These are phyloP conservation scores for Isabelozyma heimii DNA, from an alignment of 805 yeast genomes.

Conservation along the genomic window DNA sequence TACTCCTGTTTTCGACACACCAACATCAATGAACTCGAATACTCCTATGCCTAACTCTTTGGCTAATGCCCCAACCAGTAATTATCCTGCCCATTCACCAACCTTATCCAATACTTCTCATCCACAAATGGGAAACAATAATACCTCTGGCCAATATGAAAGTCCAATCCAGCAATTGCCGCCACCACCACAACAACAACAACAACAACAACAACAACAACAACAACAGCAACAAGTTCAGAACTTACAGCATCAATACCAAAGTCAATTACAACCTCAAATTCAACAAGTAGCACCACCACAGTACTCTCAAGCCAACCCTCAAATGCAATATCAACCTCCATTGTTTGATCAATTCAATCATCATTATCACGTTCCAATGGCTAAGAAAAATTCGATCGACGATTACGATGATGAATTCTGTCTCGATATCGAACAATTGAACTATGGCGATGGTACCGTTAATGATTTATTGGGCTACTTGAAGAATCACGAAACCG, in stretches of 20 bases:
- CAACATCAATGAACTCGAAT: constrained; percentile 2
- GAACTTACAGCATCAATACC: neutral
- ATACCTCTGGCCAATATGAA: neutral
- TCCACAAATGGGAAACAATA: constrained; percentile 1
- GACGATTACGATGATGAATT: constrained; percentile 43
- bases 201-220: constrained; percentile 1
- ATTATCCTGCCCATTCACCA: constrained; percentile 7
- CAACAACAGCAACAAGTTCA: constrained; percentile 2
- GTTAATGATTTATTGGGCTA: constrained; percentile 7
- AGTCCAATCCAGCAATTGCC: constrained; percentile 2
- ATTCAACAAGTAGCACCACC: neutral
- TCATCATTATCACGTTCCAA: neutral
- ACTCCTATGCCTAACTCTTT: constrained; percentile 6
- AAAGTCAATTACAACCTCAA: constrained; percentile 1
- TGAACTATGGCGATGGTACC: constrained; percentile 14
- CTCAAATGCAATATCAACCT: neutral
- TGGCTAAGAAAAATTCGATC: neutral
- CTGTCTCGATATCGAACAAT: constrained; percentile 43
- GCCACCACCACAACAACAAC: neutral
- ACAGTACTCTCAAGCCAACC: neutral
- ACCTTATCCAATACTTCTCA: constrained; percentile 7
- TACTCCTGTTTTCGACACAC: constrained; percentile 8
- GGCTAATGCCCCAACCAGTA: neutral
- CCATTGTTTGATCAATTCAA: constrained; percentile 7
- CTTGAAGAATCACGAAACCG: neutral